These are phyloP conservation scores for Exserohilum turcica DNA, from an alignment of 2,329 filamentous ascomycete genomes.

Conservation along the genomic window DNA sequence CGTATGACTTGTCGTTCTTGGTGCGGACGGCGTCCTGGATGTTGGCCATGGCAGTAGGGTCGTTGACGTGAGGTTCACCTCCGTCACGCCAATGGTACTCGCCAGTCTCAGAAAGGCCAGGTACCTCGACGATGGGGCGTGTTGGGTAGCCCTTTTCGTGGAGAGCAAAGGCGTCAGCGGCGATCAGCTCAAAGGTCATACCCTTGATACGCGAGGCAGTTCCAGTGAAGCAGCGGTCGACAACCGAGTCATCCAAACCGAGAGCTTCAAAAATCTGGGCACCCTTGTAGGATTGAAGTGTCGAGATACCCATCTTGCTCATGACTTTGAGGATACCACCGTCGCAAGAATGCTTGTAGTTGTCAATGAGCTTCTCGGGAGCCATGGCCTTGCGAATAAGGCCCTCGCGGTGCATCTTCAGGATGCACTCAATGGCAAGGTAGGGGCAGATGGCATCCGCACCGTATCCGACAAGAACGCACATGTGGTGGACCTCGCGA, in stretches of 20 bases:
- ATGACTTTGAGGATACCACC: slow-evolving; percentile 98
- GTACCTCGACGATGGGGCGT: slow-evolving; percentile 73
- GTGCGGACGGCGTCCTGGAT: slow-evolving; percentile 94
- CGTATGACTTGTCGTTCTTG: slow-evolving; percentile 98
- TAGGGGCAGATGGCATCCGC: slow-evolving; percentile 95
- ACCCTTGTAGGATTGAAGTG: slow-evolving; percentile 93
- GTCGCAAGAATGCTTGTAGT: slow-evolving; percentile 96
- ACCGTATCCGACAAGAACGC: slow-evolving; percentile 94
- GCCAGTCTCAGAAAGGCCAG: slow-evolving; percentile 86
- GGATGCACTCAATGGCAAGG: slow-evolving; percentile 91
- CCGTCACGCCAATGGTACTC: slow-evolving; percentile 99
- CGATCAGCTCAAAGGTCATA: slow-evolving; percentile 90
- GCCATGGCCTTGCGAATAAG: slow-evolving; percentile 88
- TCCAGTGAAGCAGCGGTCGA: slow-evolving; percentile 92
- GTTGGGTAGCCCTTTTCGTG: slow-evolving; percentile 92
- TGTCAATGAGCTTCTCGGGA: slow-evolving; percentile 82
- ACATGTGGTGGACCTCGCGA: slow-evolving; percentile 98
- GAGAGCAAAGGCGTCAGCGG: slow-evolving; percentile 91
- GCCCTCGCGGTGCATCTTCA: slow-evolving; percentile 94
- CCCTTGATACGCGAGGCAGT: slow-evolving; percentile 94
- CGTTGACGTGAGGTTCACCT: slow-evolving; percentile 93
- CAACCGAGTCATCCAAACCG: slow-evolving; percentile 87
- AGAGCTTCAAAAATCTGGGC: slow-evolving; percentile 97
- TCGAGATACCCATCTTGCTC: slow-evolving; percentile 99
- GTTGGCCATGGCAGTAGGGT: slow-evolving; percentile 92